phyloP scores from a whole-genome alignment of 1,284 basidiomycete species.

The Sporisorium exsertum region DNA sequence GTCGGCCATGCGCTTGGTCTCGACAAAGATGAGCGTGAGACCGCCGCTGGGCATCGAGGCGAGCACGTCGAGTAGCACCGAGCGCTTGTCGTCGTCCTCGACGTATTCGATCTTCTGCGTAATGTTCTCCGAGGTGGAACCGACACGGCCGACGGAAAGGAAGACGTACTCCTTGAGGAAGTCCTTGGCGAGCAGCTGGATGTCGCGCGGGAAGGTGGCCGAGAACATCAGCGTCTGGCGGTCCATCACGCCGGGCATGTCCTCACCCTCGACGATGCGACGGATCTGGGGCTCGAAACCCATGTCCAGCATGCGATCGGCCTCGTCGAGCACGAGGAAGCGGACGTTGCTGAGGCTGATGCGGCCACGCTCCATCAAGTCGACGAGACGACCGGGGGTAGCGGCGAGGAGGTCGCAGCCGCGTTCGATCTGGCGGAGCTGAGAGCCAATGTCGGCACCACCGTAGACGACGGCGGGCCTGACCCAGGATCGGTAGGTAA shows the following conservation, averaged over 20 bases:
- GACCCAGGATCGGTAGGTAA: conserved; percentile 99
- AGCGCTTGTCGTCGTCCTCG: conserved; percentile 96
- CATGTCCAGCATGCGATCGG: conserved; percentile 99
- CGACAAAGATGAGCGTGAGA: conserved; percentile 95
- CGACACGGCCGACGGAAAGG: conserved; percentile 97
- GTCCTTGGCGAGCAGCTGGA: conserved; percentile 94
- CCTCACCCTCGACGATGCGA: conserved; percentile 95
- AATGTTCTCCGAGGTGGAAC: conserved; percentile 98
- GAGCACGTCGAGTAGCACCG: conserved; percentile 92
- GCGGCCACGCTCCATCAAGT: conserved; percentile 96
- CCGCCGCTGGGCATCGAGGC: conserved; percentile 80
- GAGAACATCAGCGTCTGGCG: conserved; percentile 99
- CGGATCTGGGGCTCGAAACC: conserved; percentile 99
- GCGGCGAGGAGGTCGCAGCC: conserved; percentile 97
- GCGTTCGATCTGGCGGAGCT: conserved; percentile 92
- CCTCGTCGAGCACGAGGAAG: conserved; percentile 98
- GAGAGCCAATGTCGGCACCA: conserved; percentile 95
- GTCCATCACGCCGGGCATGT: conserved; percentile 92
- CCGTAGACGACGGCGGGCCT: conserved; percentile 98
- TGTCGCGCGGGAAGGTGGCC: conserved; percentile 98
- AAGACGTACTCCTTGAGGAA: conserved; percentile 89
- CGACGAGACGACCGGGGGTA: conserved; percentile 98
- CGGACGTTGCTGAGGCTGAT: conserved; percentile 96
- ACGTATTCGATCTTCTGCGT: conserved; percentile 98
- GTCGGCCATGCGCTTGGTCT: conserved; percentile 99